Evolutionary conservation across 805 yeast species (phyloP), one percentile per base, ranked within the genome.

Genomic region (Candida dendrica): DNA sequence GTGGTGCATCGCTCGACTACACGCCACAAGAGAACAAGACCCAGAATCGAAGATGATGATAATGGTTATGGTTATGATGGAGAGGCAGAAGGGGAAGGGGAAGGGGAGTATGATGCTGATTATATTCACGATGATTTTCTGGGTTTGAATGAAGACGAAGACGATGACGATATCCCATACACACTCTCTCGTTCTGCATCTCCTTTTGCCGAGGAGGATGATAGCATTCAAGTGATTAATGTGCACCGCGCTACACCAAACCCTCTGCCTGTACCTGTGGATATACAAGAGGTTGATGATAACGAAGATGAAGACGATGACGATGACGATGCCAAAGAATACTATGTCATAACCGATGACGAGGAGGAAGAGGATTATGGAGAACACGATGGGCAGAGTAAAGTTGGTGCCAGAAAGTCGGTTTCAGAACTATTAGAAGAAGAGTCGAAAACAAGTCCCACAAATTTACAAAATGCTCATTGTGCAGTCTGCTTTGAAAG

Each of bases 401-500:
- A 35, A n/a, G 24, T 20, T 4, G 41, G 39, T 17, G 46, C 38
- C 18, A 49, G 47, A 32, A 61, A 65, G 39, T 55, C 69, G 1
- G 72, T 69, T 5, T 58, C 50, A 3, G 70, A 68, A 10, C 56
- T 45, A 43, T 36, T 50, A 17, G 46, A 48, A 13, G 58, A 53
- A 32, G 49, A 46, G 6, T 42, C 39, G 13, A 37, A 48, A 22
- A 3, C 36, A 11, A 29, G 39, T 15, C 49, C 36, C 11, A 42
- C 50, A 18, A 52, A 50, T 15, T 11, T 47, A 36, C 41, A 43
- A 37, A 42, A 47, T 24, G 48, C 58, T 19, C 44, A 43, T 31
- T 77, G 84, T 52, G 78, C 80, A 0, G 71, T 78, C 17, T 78
- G 84, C 41, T 69, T 77, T 52, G 82, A 76, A 8, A 65, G 71